Evolutionary conservation across 495 filamentous ascomycete genomes (phyloP), one percentile per base, ranked within the genome.

Genomic region (Trichoderma gamsii): DNA sequence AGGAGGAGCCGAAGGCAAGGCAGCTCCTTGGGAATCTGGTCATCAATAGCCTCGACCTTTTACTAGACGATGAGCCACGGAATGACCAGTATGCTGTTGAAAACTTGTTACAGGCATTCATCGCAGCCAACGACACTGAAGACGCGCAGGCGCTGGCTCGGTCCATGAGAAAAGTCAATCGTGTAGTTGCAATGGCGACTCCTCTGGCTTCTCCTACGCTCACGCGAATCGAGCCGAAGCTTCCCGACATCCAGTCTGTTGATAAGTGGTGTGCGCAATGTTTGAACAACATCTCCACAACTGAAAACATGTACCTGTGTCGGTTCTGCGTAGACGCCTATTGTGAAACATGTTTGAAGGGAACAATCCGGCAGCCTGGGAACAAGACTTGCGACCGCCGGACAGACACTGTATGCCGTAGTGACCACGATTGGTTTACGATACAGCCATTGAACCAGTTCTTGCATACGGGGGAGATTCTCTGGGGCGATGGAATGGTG

Each of bases 371-470:
- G 63, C 41, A 35, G 41, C 29, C 32, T 8, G 51, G 43, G 18
- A 66, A 64, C 29, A 64, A 43, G 63, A 43, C 56, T 4, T 6
- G 21, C 21, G 67, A 68, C 23, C 27, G 18, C 38, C 35, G 15
- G 7, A 9, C 64, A 4, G 43, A 25, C 4, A 18, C 41, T 27
- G 46, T 52, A 7, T 69, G 68, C 43, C 61, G 68, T 2, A 35
- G 21, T 3, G 61, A 69, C 35, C 68, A 69, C 35, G 68, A 51
- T 23, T 69, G 68, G 68, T 32, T 69, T 15, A 43, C 23, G 4
- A 32, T 69, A n/a, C 61, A 43, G 61, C 68, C 68, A 1, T 25
- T 69, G 44, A 44, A 56, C 27, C 25, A 41, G 8, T 63, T 64
- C 12, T 41, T 69, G 11, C 41, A 66, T 12, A 49, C 61, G 41